Evolutionary conservation across 148 eudicot species (phyloP), one percentile per base, ranked within the genome.

Genomic region (Silene conica): DNA sequence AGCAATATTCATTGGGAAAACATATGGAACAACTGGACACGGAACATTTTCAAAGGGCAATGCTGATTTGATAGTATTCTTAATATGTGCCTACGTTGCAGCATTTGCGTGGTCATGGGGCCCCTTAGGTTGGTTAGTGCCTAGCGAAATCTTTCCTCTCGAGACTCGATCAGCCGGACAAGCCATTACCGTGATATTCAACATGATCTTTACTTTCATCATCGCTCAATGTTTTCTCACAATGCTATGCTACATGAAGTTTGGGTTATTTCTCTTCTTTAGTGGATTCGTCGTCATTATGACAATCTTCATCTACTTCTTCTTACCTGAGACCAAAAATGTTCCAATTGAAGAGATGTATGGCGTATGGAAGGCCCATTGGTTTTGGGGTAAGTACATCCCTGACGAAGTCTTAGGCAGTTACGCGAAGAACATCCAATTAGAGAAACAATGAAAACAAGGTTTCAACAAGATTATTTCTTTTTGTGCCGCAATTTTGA

Each of bases 61-160:
- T n/a, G 87, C 82, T 0, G 60, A 69, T 1, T 34, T 81, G 14
- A 80, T 84, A n/a, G 80, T 84, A n/a, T 56, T 81, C 63, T 55
- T 84, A 66, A 73, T 84, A 0, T 84, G 87, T 50, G 64, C 70
- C 4, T 84, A 78, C 6, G 86, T 84, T 1, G 76, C 86, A 0
- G 82, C 80, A 0, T 84, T 81, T 45, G 86, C 86, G 10, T 84
- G 87, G 87, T 84, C 87, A 41, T 84, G 87, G 87, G 87, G 87
- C 2, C 82, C 87, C 0, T 64, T 84, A 14, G 87, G 83, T 1
- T 79, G 78, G 83, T 46, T 80, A 31, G 80, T 83, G 9, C 83
- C 85, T 6, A 73, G 80, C 70, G 85, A 83, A 56, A 83, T 83
- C 14, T 83, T 83, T 63, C 85, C 85, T 0, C 82, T 83, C 11